Percentiles rank a stretch among this genome's conserved stretches.
These are phyloP conservation scores for Adansonia digitata DNA, from an alignment of 345 rosid genomes.

Conservation along the genomic window DNA sequence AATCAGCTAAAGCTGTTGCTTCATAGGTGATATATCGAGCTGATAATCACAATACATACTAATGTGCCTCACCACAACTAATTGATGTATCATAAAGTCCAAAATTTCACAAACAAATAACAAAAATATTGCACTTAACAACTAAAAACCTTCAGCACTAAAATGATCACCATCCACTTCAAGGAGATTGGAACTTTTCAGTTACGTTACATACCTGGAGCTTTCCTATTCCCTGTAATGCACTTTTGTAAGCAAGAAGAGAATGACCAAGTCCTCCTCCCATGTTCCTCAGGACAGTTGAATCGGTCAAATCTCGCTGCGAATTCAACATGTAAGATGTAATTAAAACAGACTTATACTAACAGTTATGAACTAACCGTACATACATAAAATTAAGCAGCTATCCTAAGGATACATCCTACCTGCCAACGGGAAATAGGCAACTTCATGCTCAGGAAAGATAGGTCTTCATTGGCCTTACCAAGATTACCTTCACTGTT, in stretches of 20 bases:
- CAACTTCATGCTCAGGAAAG: conserved; percentile 67
- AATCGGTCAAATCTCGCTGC: conserved; percentile 95
- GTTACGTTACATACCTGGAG: conserved; percentile 59
- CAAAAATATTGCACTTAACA: not conserved
- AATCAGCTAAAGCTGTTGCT: not conserved
- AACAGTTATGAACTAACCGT: not conserved
- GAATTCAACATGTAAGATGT: conserved; percentile 12
- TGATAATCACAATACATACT: not conserved
- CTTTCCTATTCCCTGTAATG: conserved; percentile 74
- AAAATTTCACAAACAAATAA: not conserved
- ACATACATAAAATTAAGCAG: not conserved
- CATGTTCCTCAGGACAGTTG: conserved; percentile 91
- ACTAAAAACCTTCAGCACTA: not conserved
- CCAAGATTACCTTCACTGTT: conserved; percentile 98
- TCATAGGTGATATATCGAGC: not conserved
- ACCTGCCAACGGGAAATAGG: conserved; percentile 97
- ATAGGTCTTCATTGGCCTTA: conserved; percentile 72
- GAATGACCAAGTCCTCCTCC: conserved; percentile 93
- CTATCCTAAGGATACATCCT: conserved; percentile 8
- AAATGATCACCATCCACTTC: not conserved
- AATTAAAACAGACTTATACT: not conserved
- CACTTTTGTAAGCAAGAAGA: conserved; percentile 90
- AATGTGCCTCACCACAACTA: not conserved
- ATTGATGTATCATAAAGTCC: not conserved
- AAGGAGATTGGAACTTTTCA: not conserved